phyloP scores from a whole-genome alignment of 306 rosid genomes.

The Betula pendula region DNA sequence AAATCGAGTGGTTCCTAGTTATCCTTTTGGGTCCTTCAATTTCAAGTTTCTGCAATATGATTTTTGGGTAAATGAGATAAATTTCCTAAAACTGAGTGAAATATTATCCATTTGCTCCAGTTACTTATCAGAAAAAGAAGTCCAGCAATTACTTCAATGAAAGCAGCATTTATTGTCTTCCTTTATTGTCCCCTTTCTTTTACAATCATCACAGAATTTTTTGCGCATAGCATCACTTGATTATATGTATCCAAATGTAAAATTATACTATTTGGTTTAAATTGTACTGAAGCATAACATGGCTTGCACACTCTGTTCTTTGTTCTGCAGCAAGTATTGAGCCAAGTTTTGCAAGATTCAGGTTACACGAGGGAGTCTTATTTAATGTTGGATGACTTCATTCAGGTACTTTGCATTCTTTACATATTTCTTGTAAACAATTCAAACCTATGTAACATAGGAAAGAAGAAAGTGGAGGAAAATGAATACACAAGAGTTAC shows the following conservation, averaged over 20 bases:
- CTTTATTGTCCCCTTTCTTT: not conserved
- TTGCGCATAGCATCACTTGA: not conserved
- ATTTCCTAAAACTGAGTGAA: not conserved
- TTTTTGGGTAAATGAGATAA: not conserved
- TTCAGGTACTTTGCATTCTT: slow-evolving; percentile 52
- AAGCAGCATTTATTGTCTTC: not conserved
- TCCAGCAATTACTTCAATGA: not conserved
- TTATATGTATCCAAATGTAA: not conserved
- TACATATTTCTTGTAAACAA: slow-evolving; percentile 7
- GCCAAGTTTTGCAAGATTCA: slow-evolving; percentile 70
- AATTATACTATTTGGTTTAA: slow-evolving; percentile 6
- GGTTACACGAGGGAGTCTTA: slow-evolving; percentile 69
- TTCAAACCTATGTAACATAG: slow-evolving; percentile 6
- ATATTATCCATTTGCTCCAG: not conserved
- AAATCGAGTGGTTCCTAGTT: not conserved
- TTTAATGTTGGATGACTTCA: slow-evolving; percentile 68
- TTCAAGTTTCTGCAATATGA: not conserved
- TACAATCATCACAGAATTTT: not conserved
- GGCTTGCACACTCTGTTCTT: slow-evolving; percentile 22
- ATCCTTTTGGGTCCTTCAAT: not conserved
- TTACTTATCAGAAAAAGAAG: not conserved
- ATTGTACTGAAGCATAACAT: slow-evolving; percentile 2
- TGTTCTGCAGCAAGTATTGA: slow-evolving; percentile 60
- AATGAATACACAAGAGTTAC: slow-evolving; percentile 5
- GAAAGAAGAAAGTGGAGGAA: slow-evolving; percentile 1